Evolutionary conservation across 1,284 basidiomycete species (phyloP), one percentile per base, ranked within the genome.

Genomic region (Rhodotorula mucilaginosa): DNA sequence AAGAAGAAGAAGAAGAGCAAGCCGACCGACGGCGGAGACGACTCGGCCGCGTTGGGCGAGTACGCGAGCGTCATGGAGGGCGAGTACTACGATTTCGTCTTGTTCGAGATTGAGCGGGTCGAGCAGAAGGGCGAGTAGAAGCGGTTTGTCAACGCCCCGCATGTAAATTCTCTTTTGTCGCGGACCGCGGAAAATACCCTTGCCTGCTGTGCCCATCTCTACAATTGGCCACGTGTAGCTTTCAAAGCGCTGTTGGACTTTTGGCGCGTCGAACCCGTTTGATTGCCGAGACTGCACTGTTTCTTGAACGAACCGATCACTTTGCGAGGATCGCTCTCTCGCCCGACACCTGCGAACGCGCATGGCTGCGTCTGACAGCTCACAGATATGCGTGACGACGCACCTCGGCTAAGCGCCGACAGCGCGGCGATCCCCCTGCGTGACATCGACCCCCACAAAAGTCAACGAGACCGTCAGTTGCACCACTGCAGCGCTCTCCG

Each of bases 1-100:
- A 74, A 83, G 81, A 77, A 76, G 29, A 80, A 76, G 29, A 80
- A 80, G 70, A 67, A 73, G 29, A 83, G 82, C 16, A 57, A 59
- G 57, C 21, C 31, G 12, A 6, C 26, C 34, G n/a, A 16, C 71
- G 82, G 83, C 66, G 81, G 79, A 3, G 79, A 77, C 46, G 26
- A 84, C 72, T 70, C 84, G 48, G 88, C 89, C 18, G 89, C 91
- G 51, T 88, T 92, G 68, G 85, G 93, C 74, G 94, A 97, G 81
- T 97, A 92, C 81, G 90, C 93, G 80, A 87, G 87, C 34, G 83
- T 97, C 56, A 87, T 97, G 85, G 94, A 97, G 79, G 90, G 94
- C 80, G 94, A 97, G 81, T 91, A 91, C 81, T 93, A 90, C 80
- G 92, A 95, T 82, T 97, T 96, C 79, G 92, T 96, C 57, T 80